Evolutionary conservation across 176 grass and related monocot species (phyloP).

Genomic region (Zoysia pacifica): DNA sequence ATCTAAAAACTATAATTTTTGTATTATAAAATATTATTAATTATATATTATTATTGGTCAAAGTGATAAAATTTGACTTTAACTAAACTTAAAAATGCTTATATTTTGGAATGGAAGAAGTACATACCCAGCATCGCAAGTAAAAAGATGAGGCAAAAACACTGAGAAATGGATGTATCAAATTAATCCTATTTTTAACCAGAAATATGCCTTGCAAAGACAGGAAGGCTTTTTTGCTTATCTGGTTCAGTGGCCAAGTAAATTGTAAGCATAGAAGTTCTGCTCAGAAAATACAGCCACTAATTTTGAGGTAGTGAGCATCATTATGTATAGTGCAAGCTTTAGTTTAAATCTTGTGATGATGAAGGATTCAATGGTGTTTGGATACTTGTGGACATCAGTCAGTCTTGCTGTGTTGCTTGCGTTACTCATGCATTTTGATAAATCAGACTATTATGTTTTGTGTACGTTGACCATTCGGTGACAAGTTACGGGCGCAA

Average conservation of each 20-base stretch:
- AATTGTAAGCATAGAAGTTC: background rate
- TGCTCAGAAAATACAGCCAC: background rate
- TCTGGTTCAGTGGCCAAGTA: background rate
- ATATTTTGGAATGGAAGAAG: no score
- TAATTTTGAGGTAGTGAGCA: no score
- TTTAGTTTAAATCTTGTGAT: no score
- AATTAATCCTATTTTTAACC: no score
- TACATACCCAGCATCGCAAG: background rate
- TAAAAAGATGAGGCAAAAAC: background rate
- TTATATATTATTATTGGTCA: no score
- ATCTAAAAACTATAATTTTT: no score
- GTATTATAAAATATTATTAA: no score
- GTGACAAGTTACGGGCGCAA: background rate
- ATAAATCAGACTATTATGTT: background rate
- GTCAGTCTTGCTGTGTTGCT: background rate
- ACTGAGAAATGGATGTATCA: no score
- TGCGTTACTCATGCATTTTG: background rate
- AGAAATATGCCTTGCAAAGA: background rate
- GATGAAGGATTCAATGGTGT: no score
- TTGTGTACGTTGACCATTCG: background rate
- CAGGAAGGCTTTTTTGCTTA: background rate
- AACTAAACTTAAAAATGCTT: no score
- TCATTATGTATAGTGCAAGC: no score
- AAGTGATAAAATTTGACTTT: no score
- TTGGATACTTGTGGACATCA: background rate